phyloP scores from a whole-genome alignment of 257 asterid genomes.

The Capsicum chinense region DNA sequence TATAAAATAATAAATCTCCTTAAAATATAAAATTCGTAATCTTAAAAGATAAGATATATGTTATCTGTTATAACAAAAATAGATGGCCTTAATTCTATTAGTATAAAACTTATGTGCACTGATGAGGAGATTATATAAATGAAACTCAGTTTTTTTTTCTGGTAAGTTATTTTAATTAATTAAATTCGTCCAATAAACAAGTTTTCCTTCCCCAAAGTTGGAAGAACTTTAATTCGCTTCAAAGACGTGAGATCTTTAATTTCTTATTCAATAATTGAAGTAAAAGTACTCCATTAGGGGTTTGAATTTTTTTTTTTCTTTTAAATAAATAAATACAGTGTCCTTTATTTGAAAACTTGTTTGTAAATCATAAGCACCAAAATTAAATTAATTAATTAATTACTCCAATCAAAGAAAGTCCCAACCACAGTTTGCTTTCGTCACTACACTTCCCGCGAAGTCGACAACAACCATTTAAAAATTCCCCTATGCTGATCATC shows the following conservation, averaged over 20 bases:
- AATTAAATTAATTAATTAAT: not conserved
- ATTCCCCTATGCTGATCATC: not conserved
- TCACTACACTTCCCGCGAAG: conserved; percentile 50
- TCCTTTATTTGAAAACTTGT: not conserved
- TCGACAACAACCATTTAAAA: conserved; percentile 34
- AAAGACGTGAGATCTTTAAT: conserved; percentile 22
- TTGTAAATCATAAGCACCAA: not conserved
- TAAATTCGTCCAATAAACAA: not conserved
- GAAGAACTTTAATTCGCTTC: not conserved
- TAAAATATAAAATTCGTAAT: not conserved
- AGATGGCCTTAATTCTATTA: not conserved
- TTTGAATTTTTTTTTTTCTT: not conserved
- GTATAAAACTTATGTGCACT: not conserved
- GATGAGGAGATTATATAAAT: not conserved
- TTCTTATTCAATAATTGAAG: conserved; percentile 14
- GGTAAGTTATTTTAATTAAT: not conserved
- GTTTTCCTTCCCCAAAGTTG: not conserved
- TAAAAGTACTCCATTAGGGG: not conserved
- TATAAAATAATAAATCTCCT: no score
- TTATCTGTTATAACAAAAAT: not conserved
- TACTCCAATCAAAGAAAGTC: not conserved
- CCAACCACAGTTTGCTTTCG: conserved; percentile 43
- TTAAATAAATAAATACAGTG: not conserved
- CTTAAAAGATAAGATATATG: not conserved
- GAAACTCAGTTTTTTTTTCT: not conserved